Base-by-base conservation (phyloP, 1,284 basidiomycete genomes). In the Inonotus obliquus region DNA sequence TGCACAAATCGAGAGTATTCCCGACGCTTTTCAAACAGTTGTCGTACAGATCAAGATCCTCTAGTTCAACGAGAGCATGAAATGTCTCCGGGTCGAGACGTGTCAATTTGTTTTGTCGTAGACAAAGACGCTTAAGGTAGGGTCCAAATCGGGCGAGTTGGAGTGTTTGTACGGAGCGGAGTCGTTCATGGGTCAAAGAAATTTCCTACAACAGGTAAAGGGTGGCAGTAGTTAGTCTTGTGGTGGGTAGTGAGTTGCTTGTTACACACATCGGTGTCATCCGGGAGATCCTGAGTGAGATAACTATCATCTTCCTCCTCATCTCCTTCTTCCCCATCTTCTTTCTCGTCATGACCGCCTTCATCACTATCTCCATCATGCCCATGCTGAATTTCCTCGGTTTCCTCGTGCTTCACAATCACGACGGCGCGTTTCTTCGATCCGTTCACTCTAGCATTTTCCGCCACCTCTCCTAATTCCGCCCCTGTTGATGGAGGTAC, bases 41-140 rank as follows among this genome's bases (percentile, higher is more conserved):
- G 74, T 99, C 96, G 72, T 99, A 99, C 65, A 98, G 71, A 75
- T 99, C 96, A 57, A 99, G 75, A 64, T 98, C 96, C 67, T 93
- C 90, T 32, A 99, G 76, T 54, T 85, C 79, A 11, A 73, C 80
- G 56, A 98, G 74, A n/a, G 79, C 75, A 32, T 77, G 75, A 65
- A 95, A 87, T 9, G 84, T 81, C 11, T 85, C 83, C 2, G 81
- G 77, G 57, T 93, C 86, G 35, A 98, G 79, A 48, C 80, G 77
- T 1, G 86, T 80, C 60, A 95, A 85, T 63, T 88, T 81, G 74
- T 98, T 99, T 75, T 98, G 96, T 27, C 96, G 84, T 25, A 99
- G 80, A 74, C 91, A 96, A 21, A 98, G 79, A 59, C 86, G 83
- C 75, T 84, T 86, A 54, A 96, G 77, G 65, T 86, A 78, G 0